These are phyloP conservation scores for Raffaelea arxii DNA, from an alignment of 2,329 filamentous ascomycete genomes.

Conservation along the genomic window DNA sequence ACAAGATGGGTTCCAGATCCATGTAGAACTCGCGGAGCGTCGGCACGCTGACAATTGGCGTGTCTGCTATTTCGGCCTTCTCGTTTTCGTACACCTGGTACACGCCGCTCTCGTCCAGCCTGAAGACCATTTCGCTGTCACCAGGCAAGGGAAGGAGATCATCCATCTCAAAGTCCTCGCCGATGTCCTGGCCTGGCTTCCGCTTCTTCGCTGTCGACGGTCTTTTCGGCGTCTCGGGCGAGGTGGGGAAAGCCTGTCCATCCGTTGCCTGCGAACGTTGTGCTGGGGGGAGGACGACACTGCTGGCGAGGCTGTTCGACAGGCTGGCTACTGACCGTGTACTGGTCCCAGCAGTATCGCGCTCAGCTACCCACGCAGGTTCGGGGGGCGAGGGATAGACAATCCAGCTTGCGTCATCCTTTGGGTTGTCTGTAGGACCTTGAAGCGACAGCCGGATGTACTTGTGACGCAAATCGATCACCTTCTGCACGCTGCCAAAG, in stretches of 20 bases:
- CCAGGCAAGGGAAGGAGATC: constrained; percentile 68
- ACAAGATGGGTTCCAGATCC: constrained; percentile 78
- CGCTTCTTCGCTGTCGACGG: constrained; percentile 46
- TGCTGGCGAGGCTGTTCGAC: constrained; percentile 37
- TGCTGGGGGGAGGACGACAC: constrained; percentile 29
- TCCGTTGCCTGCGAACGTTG: constrained; percentile 15
- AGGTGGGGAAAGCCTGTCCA: not conserved
- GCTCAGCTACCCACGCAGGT: constrained; percentile 69
- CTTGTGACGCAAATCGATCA: constrained; percentile 80
- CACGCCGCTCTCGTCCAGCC: constrained; percentile 73
- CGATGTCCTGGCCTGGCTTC: constrained; percentile 84
- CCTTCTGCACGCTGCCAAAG: constrained; percentile 80
- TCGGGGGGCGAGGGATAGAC: constrained; percentile 90
- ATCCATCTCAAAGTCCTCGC: constrained; percentile 80
- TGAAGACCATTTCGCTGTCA: constrained; percentile 62
- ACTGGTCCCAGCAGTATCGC: constrained; percentile 16
- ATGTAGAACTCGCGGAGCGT: constrained; percentile 93
- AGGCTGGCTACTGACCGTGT: constrained; percentile 23
- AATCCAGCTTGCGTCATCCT: constrained; percentile 71
- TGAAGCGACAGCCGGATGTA: constrained; percentile 84
- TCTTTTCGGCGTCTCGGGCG: constrained; percentile 14
- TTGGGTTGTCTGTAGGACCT: constrained; percentile 73
- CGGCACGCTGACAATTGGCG: constrained; percentile 73
- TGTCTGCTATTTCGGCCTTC: constrained; percentile 48
- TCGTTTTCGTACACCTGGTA: constrained; percentile 82